These are phyloP conservation scores for Claviceps paspali DNA, from an alignment of 2,329 filamentous ascomycete genomes.

Conservation along the genomic window DNA sequence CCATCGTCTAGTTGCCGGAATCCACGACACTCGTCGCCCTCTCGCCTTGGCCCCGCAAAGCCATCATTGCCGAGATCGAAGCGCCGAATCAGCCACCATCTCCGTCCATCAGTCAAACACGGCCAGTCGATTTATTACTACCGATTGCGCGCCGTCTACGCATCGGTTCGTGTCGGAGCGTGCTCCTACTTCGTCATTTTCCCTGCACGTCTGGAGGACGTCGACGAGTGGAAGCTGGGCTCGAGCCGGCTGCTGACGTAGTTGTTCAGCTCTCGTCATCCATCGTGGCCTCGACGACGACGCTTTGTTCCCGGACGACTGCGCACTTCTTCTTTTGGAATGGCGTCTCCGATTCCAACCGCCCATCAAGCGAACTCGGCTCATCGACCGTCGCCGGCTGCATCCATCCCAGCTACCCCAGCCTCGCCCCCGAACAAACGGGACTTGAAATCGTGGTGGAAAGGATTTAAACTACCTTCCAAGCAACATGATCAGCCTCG, in stretches of 20 bases:
- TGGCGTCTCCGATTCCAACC: slow-evolving; percentile 22
- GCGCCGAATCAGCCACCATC: background rate
- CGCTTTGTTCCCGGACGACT: background rate
- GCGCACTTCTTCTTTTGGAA: slow-evolving; percentile 10
- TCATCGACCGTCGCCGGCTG: slow-evolving; percentile 11
- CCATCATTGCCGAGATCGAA: background rate
- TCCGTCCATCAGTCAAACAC: background rate
- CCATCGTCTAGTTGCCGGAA: background rate
- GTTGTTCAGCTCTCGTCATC: background rate
- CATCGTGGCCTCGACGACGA: background rate
- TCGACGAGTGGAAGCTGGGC: slow-evolving; percentile 3
- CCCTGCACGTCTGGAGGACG: slow-evolving; percentile 1
- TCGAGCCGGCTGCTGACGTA: slow-evolving; percentile 1
- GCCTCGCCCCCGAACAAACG: slow-evolving; percentile 67
- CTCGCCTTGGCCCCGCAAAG: background rate
- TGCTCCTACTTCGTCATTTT: background rate
- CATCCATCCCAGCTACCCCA: slow-evolving; percentile 29
- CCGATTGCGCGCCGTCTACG: background rate
- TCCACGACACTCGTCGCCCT: background rate
- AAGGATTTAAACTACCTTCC: slow-evolving; percentile 64
- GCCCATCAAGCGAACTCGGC: slow-evolving; percentile 18
- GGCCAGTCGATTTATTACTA: background rate
- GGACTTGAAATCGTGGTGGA: slow-evolving; percentile 95
- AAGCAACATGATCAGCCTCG: slow-evolving; percentile 37
- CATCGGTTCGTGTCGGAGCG: background rate